These are phyloP conservation scores for Peniophora sp. DNA, from an alignment of 1,284 basidiomycete genomes.

Conservation along the genomic window DNA sequence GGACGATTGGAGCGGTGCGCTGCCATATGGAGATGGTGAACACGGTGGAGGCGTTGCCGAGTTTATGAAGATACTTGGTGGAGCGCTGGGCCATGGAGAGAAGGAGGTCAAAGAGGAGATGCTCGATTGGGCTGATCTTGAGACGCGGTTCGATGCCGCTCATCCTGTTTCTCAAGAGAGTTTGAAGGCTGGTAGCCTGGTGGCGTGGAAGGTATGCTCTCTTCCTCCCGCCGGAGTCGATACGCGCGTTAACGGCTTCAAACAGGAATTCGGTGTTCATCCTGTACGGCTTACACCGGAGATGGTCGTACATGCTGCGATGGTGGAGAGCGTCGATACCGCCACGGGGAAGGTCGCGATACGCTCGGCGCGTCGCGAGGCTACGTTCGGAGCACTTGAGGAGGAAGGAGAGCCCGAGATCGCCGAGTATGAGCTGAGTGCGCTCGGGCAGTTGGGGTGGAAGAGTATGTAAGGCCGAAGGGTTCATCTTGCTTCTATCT, in stretches of 20 bases:
- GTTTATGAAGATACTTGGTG: too few relatives aligned
- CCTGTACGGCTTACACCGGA: slow-evolving; percentile 46
- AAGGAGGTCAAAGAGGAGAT: slow-evolving; percentile 2
- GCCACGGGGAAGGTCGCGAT: not conserved
- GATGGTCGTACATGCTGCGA: slow-evolving; percentile 34
- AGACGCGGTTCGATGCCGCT: slow-evolving; percentile 32
- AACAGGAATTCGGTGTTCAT: slow-evolving; percentile 44
- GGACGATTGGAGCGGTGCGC: not conserved
- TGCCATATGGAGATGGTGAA: slow-evolving; percentile 2
- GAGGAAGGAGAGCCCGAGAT: too few relatives aligned
- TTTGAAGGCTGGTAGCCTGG: slow-evolving; percentile 25
- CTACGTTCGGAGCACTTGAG: not conserved
- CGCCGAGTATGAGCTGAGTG: too few relatives aligned
- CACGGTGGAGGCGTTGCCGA: too few relatives aligned
- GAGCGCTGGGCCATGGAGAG: not conserved
- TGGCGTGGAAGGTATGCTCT: slow-evolving; percentile 47
- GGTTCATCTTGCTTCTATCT: too few relatives aligned
- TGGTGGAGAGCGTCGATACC: slow-evolving; percentile 20
- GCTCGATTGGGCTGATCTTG: slow-evolving; percentile 32
- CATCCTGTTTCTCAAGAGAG: slow-evolving; percentile 22
- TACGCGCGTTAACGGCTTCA: not conserved
- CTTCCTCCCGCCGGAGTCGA: not conserved
- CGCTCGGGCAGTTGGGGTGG: too few relatives aligned
- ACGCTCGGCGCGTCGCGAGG: not conserved
- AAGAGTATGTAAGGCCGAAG: too few relatives aligned